Evolutionary conservation across 208 protist species (phyloP).

Genomic region (Trypanosoma caninum): DNA sequence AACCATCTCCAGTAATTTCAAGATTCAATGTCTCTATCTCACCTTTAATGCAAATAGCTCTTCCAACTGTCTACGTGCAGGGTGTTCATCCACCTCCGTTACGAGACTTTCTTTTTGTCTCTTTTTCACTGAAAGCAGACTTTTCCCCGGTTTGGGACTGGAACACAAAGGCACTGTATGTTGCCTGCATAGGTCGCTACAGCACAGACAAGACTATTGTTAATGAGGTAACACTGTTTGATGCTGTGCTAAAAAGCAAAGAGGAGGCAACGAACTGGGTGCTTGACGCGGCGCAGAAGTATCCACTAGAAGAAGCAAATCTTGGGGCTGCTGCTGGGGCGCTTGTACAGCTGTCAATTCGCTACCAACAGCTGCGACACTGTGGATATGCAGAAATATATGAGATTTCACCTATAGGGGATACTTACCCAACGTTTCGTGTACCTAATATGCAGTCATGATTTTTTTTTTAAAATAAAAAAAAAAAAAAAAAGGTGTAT

Average conservation of each 20-base stretch:
- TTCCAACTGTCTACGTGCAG: constrained; percentile 17
- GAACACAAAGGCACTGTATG: constrained; percentile 78
- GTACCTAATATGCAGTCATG: too few relatives aligned
- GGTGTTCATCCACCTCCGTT: constrained; percentile 5
- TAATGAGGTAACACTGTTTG: constrained; percentile 58
- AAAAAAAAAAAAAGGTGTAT: too few relatives aligned
- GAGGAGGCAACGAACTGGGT: constrained; percentile 10
- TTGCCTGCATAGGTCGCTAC: constrained; percentile 58
- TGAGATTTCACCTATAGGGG: constrained; percentile 30
- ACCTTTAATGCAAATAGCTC: constrained; percentile 21
- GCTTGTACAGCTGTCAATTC: constrained; percentile 46
- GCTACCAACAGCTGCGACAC: constrained; percentile 76
- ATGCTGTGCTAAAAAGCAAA: constrained; percentile 41
- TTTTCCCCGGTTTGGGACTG: constrained; percentile 66
- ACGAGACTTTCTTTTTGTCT: constrained; percentile 34
- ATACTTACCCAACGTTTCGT: constrained; percentile 3
- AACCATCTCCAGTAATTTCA: constrained; percentile 21
- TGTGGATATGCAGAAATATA: constrained; percentile 58
- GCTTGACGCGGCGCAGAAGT: constrained; percentile 38
- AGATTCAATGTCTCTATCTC: constrained; percentile 27
- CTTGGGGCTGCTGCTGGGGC: constrained; percentile 16
- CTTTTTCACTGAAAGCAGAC: constrained; percentile 36
- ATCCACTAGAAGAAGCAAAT: constrained; percentile 45
- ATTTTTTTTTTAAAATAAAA: too few relatives aligned
- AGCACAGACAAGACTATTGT: constrained; percentile 11